phyloP scores from a whole-genome alignment of 2,329 filamentous ascomycete genomes.

The Westerdykella sp. region DNA sequence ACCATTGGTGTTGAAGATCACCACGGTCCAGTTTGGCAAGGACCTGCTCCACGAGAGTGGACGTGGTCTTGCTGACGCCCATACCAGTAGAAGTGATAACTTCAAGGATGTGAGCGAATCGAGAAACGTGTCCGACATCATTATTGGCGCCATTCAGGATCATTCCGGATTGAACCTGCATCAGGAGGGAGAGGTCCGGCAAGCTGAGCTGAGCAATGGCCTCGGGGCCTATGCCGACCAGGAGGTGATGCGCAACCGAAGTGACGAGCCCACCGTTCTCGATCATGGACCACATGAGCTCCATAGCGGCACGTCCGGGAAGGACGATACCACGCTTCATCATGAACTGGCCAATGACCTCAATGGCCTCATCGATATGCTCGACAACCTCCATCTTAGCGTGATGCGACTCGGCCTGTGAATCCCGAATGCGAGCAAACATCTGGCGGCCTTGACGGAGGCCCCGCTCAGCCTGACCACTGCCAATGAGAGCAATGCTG shows the following conservation, averaged over 20 bases:
- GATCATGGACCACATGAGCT: constrained; percentile 57
- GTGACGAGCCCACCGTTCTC: constrained; percentile 59
- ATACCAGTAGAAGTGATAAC: constrained; percentile 49
- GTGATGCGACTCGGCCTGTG: constrained; percentile 44
- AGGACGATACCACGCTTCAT: constrained; percentile 48
- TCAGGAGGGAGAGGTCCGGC: constrained; percentile 52
- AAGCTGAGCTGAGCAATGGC: constrained; percentile 52
- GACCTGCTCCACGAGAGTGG: constrained; percentile 53
- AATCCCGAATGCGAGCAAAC: constrained; percentile 74
- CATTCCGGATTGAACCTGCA: constrained; percentile 54
- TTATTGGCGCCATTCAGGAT: constrained; percentile 42
- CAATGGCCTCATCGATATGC: constrained; percentile 80
- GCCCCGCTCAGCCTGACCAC: constrained; percentile 76
- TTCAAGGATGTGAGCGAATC: constrained; percentile 58
- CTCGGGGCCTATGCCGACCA: constrained; percentile 55
- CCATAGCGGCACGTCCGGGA: constrained; percentile 51
- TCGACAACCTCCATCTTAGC: constrained; percentile 56
- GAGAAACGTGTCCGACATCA: constrained; percentile 53
- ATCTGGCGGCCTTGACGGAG: constrained; percentile 73
- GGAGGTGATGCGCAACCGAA: constrained; percentile 54
- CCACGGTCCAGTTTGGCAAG: constrained; percentile 48
- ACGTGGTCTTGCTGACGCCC: constrained; percentile 51
- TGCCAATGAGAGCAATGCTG: constrained; percentile 77
- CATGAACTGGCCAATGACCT: constrained; percentile 58
- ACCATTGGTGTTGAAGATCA: constrained; percentile 51